phyloP scores from a whole-genome alignment of 1,284 basidiomycete genomes.

The Agaricales sp. region DNA sequence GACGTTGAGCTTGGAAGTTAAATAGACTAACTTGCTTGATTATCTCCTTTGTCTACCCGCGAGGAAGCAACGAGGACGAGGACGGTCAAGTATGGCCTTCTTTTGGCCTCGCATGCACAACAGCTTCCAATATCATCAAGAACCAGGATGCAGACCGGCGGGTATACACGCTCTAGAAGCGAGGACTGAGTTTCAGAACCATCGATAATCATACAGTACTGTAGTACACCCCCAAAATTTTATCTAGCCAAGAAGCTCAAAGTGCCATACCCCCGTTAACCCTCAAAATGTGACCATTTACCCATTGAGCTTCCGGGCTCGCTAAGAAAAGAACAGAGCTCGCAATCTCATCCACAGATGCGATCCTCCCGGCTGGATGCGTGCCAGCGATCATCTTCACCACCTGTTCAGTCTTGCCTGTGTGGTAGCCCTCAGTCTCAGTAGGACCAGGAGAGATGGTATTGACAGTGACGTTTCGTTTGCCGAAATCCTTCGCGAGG shows the following conservation, averaged over 20 bases:
- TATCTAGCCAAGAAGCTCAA: neutral
- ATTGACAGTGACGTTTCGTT: slow-evolving; percentile 45
- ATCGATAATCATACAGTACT: no score
- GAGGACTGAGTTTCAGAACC: no score
- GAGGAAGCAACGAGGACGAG: no score
- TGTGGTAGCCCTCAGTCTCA: slow-evolving; percentile 42
- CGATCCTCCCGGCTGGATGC: slow-evolving; percentile 37
- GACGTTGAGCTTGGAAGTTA: no score
- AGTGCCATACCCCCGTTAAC: slow-evolving; percentile 34
- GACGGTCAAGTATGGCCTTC: no score
- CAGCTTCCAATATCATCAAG: no score
- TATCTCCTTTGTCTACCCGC: no score
- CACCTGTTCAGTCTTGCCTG: slow-evolving; percentile 36
- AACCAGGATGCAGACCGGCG: no score
- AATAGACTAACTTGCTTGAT: no score
- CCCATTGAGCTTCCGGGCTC: slow-evolving; percentile 40
- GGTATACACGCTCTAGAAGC: no score
- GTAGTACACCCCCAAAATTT: neutral
- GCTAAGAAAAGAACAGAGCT: slow-evolving; percentile 41
- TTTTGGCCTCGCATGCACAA: no score
- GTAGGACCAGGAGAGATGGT: slow-evolving; percentile 43
- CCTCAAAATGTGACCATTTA: slow-evolving; percentile 43
- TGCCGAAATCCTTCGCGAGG: slow-evolving; percentile 45
- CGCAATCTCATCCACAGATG: slow-evolving; percentile 42
- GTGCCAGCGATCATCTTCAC: slow-evolving; percentile 34